Evolutionary conservation across 2,329 filamentous ascomycete genomes (phyloP).

Genomic region (Pseudogymnoascus sp.): DNA sequence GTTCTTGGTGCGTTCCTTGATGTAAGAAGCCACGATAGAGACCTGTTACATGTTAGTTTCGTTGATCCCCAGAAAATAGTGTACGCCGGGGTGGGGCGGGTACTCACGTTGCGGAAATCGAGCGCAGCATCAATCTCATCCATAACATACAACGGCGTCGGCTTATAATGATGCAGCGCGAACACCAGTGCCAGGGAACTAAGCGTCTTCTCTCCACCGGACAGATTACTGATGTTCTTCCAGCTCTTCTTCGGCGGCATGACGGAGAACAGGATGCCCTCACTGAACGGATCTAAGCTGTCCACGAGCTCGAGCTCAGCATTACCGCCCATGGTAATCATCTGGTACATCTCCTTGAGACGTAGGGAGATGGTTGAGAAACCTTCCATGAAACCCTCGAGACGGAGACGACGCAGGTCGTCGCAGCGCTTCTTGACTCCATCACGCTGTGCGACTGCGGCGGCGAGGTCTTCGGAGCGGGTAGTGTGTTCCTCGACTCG

Average conservation of each 20-base stretch:
- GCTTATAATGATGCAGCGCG: conserved; percentile 95
- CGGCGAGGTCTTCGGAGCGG: conserved; percentile 74
- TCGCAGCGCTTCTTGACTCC: conserved; percentile 86
- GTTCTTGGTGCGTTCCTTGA: conserved; percentile 98
- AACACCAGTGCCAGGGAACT: conserved; percentile 93
- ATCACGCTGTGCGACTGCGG: conserved; percentile 71
- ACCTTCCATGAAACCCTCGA: conserved; percentile 97
- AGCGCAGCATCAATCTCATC: conserved; percentile 97
- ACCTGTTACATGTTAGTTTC: conserved; percentile 47
- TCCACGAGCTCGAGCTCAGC: conserved; percentile 96
- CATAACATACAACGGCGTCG: conserved; percentile 97
- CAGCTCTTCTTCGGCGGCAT: conserved; percentile 99
- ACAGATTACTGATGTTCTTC: conserved; percentile 98
- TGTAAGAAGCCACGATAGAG: conserved; percentile 96
- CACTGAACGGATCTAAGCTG: conserved; percentile 89
- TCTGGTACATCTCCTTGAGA: conserved; percentile 99
- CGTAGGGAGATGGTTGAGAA: conserved; percentile 90
- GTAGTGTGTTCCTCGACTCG: conserved; percentile 74
- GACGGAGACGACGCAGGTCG: conserved; percentile 76
- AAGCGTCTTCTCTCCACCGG: conserved; percentile 94
- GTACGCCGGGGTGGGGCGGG: background rate
- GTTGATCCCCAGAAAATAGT: background rate
- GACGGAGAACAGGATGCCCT: conserved; percentile 93
- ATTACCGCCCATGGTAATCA: conserved; percentile 99
- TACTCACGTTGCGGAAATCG: conserved; percentile 92